Base-by-base conservation (phyloP, 1,284 basidiomycete genomes). In the Leccinum fallax region DNA sequence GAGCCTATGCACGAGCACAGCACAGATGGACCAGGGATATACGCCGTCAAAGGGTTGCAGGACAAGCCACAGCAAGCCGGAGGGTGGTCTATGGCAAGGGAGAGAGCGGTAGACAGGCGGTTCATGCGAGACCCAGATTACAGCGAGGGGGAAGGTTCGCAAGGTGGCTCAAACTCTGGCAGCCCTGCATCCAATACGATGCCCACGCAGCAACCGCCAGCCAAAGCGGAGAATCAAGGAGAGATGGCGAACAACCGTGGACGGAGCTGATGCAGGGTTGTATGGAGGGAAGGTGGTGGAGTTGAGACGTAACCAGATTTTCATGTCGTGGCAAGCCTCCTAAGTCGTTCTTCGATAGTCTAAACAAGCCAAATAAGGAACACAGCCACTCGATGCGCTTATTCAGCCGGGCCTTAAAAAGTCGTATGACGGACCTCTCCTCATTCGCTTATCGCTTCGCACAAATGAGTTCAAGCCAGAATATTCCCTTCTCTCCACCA, bases 401-500 rank as follows among this genome's bases (percentile, higher is more conserved):
- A 75, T 32, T 72, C 74, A 72, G 71, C 71, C 3, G 19, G 52
- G 51, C 40, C 32, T 60, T 59, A 57, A 65, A 64, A 61, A 63
- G 38, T 49, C 55, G 40, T 43, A 43, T 55, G 62, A 61, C 57
- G 51, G 2, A 10, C 13, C 16, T 40, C 38, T 40, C 38, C 1
- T 48, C 28, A 5, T 16, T 53, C 64, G 62, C 64, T 65, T 72
- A 76, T 75, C 71, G 16, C 43, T 28, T 34, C 30, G 3, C 67
- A 58, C 61, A 56, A 58, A 76, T 76, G 71, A 75, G 64, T 43
- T 73, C 71, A 52, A 76, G 70, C 62, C 61, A 57, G 38, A 83
- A 86, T 76, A 34, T 34, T 6, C 80, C 85, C 55, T 73, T 80
- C 19, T 78, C 85, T 64, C 86, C 86, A 5, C 86, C 86, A 2